phyloP scores from a whole-genome alignment of 768 basidiomycete genomes.

The Gloeopeniophorella convolvens region DNA sequence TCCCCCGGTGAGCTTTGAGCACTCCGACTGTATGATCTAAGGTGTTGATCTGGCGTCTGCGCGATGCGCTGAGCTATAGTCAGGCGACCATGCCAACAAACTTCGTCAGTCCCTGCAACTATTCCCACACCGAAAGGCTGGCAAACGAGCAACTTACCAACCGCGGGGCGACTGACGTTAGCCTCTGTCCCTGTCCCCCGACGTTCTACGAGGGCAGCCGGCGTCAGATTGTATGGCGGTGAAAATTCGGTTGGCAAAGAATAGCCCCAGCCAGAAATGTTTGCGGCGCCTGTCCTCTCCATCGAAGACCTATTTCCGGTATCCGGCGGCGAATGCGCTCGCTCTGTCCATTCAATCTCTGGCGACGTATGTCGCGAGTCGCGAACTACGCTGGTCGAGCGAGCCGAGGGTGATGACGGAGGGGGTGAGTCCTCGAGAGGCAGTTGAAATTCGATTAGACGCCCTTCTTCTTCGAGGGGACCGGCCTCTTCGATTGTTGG shows the following conservation, averaged over 20 bases:
- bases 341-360: conserved; percentile 14
- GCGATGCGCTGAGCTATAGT: conserved; percentile 8
- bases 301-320: conserved; percentile 15
- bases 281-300: conserved; percentile 6
- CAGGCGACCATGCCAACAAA: not conserved
- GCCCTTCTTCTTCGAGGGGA: conserved; percentile 21
- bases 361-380: conserved; percentile 14
- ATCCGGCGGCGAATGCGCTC: conserved; percentile 13
- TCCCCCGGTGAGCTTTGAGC: conserved; percentile 16
- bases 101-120: not conserved
- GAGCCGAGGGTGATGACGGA: conserved; percentile 13
- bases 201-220: conserved; percentile 16
- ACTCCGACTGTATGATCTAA: conserved; percentile 6
- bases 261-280: conserved; percentile 15
- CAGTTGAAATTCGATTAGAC: conserved; percentile 21
- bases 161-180: conserved; percentile 5
- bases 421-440: conserved; percentile 13
- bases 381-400: conserved; percentile 11
- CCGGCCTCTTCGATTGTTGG: conserved; percentile 17
- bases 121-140: not conserved
- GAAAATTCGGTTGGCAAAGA: conserved; percentile 17
- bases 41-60: conserved; percentile 14
- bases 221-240: conserved; percentile 13
- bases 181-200: conserved; percentile 11
- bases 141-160: conserved; percentile 6